Percentiles rank a stretch among this genome's conserved stretches.
Conservation (phyloP, 1,139 yeast species). For the Eremothecium cymbalariae region DNA sequence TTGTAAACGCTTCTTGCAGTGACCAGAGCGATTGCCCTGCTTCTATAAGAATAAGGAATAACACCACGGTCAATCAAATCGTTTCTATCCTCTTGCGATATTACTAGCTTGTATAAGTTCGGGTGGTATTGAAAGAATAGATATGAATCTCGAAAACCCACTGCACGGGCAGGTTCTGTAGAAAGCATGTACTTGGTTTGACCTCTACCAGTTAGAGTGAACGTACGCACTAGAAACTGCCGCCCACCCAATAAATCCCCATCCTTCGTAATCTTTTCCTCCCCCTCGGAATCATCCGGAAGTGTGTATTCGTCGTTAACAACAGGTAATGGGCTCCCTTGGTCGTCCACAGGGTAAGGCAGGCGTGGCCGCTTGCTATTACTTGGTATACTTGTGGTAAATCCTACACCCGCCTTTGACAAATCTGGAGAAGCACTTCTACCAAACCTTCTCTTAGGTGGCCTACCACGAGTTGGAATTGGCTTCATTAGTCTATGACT, state of each 20-base stretch:
- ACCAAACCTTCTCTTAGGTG: conserved; percentile 28
- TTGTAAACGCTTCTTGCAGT: conserved; percentile 84
- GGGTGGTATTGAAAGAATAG: conserved; percentile 79
- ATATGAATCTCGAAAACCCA: conserved; percentile 92
- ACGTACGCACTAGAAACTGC: conserved; percentile 70
- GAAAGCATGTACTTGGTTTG: conserved; percentile 76
- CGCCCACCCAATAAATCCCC: conserved; percentile 76
- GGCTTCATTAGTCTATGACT: background rate
- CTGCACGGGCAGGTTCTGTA: conserved; percentile 91
- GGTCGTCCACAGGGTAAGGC: conserved; percentile 32
- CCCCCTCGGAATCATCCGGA: conserved; percentile 78
- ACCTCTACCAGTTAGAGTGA: conserved; percentile 69
- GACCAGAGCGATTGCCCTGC: conserved; percentile 80
- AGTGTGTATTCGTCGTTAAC: conserved; percentile 73
- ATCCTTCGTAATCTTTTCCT: conserved; percentile 54
- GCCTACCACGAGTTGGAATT: conserved; percentile 30
- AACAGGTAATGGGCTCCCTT: conserved; percentile 44
- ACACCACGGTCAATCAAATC: conserved; percentile 75
- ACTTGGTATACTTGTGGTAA: conserved; percentile 12
- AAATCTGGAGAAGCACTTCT: conserved; percentile 15
- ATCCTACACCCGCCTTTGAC: conserved; percentile 21
- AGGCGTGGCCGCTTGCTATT: conserved; percentile 17
- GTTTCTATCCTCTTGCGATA: conserved; percentile 71
- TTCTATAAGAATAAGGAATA: conserved; percentile 85
- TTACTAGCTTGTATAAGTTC: conserved; percentile 59